Evolutionary conservation across 768 basidiomycete species (phyloP).

Genomic region (Rhizopogon rudus): DNA sequence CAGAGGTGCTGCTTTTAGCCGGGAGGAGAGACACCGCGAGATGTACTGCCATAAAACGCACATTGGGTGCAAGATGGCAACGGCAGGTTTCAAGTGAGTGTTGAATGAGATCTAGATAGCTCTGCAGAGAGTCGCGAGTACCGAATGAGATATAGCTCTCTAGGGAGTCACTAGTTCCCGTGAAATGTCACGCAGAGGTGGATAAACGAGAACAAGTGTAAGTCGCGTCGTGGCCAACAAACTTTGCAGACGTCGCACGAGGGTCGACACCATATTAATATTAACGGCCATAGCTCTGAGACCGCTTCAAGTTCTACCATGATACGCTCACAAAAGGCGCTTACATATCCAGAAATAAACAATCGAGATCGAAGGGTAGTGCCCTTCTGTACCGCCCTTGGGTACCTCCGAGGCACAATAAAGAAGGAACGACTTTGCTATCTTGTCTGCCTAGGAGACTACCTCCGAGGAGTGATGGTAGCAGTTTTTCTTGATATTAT

Average conservation of each 20-base stretch:
- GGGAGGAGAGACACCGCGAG: too few species aligned
- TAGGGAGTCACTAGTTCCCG: background rate
- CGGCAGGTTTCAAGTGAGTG: slow-evolving; percentile 11
- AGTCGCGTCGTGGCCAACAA: slow-evolving; percentile 10
- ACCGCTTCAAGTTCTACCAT: background rate
- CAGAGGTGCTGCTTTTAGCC: too few species aligned
- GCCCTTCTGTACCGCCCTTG: too few species aligned
- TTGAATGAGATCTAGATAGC: slow-evolving; percentile 11
- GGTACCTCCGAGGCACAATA: too few species aligned
- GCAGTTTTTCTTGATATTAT: background rate
- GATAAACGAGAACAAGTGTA: slow-evolving; percentile 19
- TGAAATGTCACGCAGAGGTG: slow-evolving; percentile 19
- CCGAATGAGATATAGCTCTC: background rate
- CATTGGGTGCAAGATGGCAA: slow-evolving; percentile 9
- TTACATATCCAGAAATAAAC: background rate
- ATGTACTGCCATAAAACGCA: too few species aligned
- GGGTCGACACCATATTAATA: background rate
- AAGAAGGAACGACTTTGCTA: too few species aligned
- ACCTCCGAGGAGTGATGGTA: background rate
- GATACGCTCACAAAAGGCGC: slow-evolving; percentile 6
- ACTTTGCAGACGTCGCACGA: slow-evolving; percentile 14
- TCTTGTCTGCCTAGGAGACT: background rate
- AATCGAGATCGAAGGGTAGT: background rate
- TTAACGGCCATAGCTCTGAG: background rate
- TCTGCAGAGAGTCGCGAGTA: slow-evolving; percentile 25